phyloP scores from a whole-genome alignment of 1,284 basidiomycete species.

The Sutorius eximius region DNA sequence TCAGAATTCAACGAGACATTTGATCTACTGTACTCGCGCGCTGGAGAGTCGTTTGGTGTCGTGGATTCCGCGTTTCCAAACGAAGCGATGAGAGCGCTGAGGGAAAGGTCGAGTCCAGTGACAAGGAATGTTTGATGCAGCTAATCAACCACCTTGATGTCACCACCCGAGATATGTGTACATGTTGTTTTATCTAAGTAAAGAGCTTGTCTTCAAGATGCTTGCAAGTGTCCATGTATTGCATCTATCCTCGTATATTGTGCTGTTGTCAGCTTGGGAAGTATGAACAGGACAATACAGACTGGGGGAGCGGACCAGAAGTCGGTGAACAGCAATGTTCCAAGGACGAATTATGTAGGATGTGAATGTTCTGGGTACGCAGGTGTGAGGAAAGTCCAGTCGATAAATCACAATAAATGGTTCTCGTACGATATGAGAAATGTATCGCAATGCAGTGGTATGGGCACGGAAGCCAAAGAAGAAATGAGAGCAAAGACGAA shows the following conservation, averaged over 20 bases:
- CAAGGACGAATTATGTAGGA: constrained; percentile 13
- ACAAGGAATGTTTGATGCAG: neutral
- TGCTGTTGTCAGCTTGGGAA: neutral
- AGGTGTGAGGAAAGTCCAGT: constrained; percentile 15
- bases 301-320: neutral
- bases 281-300: constrained; percentile 3
- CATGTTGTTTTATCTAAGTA: neutral
- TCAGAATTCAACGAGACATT: constrained; percentile 26
- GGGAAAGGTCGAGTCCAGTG: constrained; percentile 9
- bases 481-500: constrained; percentile 9
- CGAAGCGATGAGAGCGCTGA: constrained; percentile 15
- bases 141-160: neutral
- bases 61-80: constrained; percentile 28
- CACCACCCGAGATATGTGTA: neutral
- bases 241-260: constrained; percentile 4
- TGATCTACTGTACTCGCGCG: constrained; percentile 30
- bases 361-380: constrained; percentile 14
- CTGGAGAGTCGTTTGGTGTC: constrained; percentile 13
- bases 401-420: constrained; percentile 32
- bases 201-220: neutral
- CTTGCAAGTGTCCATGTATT: constrained; percentile 5
- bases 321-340: neutral
- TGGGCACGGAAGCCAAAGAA: constrained; percentile 10
- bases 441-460: constrained; percentile 23
- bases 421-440: constrained; percentile 30